A percentile compares a stretch with the other conserved stretches of the same genome.
These are phyloP conservation scores for Plasmodium cynomolgi DNA, from an alignment of 169 alveolate genomes.

Conservation along the genomic window DNA sequence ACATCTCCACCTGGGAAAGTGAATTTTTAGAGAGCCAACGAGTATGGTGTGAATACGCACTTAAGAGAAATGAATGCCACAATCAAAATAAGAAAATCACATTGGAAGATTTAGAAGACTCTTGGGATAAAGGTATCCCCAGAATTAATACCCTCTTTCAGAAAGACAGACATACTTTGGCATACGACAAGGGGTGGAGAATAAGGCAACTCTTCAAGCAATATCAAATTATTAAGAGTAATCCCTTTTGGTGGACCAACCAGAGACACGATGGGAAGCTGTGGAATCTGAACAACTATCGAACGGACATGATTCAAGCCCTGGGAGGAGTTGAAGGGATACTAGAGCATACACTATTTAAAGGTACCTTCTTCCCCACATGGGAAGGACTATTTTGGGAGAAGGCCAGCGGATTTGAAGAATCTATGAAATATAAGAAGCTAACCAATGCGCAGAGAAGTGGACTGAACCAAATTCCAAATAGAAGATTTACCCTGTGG, in stretches of 20 bases:
- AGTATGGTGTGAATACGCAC: constrained; percentile 99
- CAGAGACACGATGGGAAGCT: constrained; percentile 99
- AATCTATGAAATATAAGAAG: constrained; percentile 99
- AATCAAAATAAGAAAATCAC: constrained; percentile 98
- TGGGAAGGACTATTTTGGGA: constrained; percentile 99
- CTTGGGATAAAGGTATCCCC: constrained; percentile 99
- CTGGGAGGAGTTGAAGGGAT: constrained; percentile 99
- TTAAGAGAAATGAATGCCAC: constrained; percentile 98
- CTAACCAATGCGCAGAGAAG: constrained; percentile 99
- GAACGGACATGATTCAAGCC: constrained; percentile 99
- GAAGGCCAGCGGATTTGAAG: constrained; percentile 99
- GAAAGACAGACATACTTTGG: constrained; percentile 99
- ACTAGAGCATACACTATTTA: constrained; percentile 99
- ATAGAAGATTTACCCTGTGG: constrained; percentile 99
- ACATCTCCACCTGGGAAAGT: constrained; percentile 99
- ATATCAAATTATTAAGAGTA: constrained; percentile 95
- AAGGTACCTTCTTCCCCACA: constrained; percentile 99
- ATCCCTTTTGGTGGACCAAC: constrained; percentile 99
- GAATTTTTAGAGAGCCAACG: constrained; percentile 99
- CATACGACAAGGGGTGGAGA: constrained; percentile 99
- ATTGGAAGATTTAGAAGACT: constrained; percentile 99
- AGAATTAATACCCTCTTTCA: constrained; percentile 99
- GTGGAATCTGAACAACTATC: constrained; percentile 99
- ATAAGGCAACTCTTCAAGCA: constrained; percentile 98
- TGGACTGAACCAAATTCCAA: constrained; percentile 99